Conservation (phyloP, 225 moss, liverwort and hornwort genomes). For the Polytrichum formosum region DNA sequence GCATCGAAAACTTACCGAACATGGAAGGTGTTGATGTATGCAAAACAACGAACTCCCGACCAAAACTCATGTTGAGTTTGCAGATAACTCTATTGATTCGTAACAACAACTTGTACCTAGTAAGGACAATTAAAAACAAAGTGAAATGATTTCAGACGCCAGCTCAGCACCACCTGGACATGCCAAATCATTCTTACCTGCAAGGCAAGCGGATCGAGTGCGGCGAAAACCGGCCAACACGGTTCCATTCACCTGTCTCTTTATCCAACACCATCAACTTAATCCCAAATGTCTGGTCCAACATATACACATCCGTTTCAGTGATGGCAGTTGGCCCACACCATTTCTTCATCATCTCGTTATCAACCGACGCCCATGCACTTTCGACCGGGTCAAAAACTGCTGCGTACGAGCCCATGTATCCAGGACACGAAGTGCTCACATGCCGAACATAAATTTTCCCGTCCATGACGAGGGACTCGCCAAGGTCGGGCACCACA, state of each 20-base stretch:
- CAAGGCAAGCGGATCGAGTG: slow-evolving; percentile 24
- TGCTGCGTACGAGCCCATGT: slow-evolving; percentile 36
- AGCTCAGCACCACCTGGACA: too few relatives aligned
- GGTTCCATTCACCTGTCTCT: slow-evolving; percentile 31
- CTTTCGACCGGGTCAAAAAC: slow-evolving; percentile 39
- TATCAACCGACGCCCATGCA: slow-evolving; percentile 43
- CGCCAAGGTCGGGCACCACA: slow-evolving; percentile 50
- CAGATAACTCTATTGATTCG: too few relatives aligned
- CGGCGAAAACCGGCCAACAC: slow-evolving; percentile 46
- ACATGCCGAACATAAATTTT: slow-evolving; percentile 56
- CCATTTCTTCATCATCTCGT: slow-evolving; percentile 59
- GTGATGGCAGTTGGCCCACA: slow-evolving; percentile 51
- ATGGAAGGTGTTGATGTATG: too few relatives aligned
- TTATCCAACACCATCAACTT: slow-evolving; percentile 52
- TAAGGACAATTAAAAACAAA: too few relatives aligned
- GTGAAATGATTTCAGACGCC: too few relatives aligned
- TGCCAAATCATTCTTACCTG: slow-evolving; percentile 4
- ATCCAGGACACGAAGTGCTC: slow-evolving; percentile 20
- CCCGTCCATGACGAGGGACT: slow-evolving; percentile 45
- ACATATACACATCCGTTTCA: slow-evolving; percentile 47
- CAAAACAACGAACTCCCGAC: too few relatives aligned
- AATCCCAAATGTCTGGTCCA: slow-evolving; percentile 55
- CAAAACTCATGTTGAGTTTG: too few relatives aligned
- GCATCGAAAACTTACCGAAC: too few relatives aligned
- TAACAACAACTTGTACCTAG: too few relatives aligned